These are phyloP conservation scores for Oehlia diaphana DNA, from an alignment of 192 early-diverging fungal species.

Conservation along the genomic window DNA sequence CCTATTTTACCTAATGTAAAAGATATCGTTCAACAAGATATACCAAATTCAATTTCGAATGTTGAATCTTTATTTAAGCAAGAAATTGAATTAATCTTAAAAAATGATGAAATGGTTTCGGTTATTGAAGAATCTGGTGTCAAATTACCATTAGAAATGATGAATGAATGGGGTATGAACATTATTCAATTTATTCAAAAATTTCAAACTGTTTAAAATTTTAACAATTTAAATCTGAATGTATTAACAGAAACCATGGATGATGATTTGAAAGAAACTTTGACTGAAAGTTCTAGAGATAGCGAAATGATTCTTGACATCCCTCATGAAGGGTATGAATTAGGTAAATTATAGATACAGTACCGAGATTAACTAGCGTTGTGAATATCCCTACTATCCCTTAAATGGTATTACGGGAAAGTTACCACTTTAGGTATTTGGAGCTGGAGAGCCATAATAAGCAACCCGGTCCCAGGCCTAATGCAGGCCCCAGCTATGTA, in stretches of 20 bases:
- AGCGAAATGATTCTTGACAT: not conserved
- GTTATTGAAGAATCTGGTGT: conserved; percentile 16
- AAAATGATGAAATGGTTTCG: conserved; percentile 4
- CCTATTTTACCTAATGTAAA: not conserved
- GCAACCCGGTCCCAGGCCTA: no score
- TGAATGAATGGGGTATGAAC: conserved; percentile 21
- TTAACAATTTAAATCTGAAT: no score
- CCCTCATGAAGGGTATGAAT: no score
- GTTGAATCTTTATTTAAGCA: not conserved
- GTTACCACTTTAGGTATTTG: no score
- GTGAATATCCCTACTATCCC: no score
- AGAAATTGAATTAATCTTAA: not conserved
- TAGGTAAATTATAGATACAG: not conserved
- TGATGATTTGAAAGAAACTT: not conserved
- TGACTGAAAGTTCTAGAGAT: not conserved
- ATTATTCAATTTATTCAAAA: no score
- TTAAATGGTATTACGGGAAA: no score
- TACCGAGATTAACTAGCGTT: no score
- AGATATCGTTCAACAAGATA: conserved; percentile 2
- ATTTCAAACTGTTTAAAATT: no score
- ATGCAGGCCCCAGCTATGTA: no score
- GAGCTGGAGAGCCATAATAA: no score
- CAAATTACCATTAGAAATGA: conserved; percentile 22
- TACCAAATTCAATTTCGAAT: not conserved
- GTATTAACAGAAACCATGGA: not conserved